A percentile compares a stretch with the other conserved stretches of the same genome.
phyloP scores from a whole-genome alignment of 495 filamentous ascomycete genomes.

The Penicillium alfredii region DNA sequence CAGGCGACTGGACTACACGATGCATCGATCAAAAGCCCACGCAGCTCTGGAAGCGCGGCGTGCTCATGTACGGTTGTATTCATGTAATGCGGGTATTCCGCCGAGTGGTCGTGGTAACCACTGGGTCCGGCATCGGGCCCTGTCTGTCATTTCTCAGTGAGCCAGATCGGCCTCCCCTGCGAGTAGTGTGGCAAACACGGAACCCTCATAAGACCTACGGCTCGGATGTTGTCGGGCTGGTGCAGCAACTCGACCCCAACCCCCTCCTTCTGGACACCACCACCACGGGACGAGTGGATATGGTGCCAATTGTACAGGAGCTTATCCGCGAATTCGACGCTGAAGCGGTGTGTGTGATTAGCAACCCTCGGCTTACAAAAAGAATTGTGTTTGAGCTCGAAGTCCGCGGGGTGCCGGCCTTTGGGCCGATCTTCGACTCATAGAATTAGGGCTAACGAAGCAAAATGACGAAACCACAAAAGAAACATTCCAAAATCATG shows the following conservation, averaged over 20 bases:
- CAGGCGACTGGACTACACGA: slow-evolving; percentile 67
- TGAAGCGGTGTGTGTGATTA: slow-evolving; percentile 66
- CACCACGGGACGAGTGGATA: slow-evolving; percentile 38
- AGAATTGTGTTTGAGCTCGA: slow-evolving; percentile 64
- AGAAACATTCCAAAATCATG: too few species aligned
- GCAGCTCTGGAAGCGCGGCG: slow-evolving; percentile 27
- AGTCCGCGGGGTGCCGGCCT: slow-evolving; percentile 56
- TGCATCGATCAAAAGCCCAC: slow-evolving; percentile 50
- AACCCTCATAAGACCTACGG: slow-evolving; percentile 47
- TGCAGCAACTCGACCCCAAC: slow-evolving; percentile 42
- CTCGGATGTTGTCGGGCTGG: slow-evolving; percentile 38
- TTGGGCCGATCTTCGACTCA: slow-evolving; percentile 69
- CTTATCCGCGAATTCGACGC: slow-evolving; percentile 50
- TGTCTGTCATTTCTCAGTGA: slow-evolving; percentile 32
- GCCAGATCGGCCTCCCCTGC: slow-evolving; percentile 30
- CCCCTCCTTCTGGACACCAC: slow-evolving; percentile 48
- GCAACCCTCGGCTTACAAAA: slow-evolving; percentile 59
- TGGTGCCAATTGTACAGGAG: slow-evolving; percentile 49
- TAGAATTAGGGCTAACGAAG: slow-evolving; percentile 16
- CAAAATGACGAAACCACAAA: too few species aligned
- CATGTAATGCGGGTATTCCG: slow-evolving; percentile 58
- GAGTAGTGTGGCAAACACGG: slow-evolving; percentile 49
- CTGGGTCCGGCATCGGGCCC: slow-evolving; percentile 68
- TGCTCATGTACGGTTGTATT: slow-evolving; percentile 56
- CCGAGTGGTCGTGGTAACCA: slow-evolving; percentile 60